phyloP scores from a whole-genome alignment of 345 rosid genomes.

The Limnanthes douglasii region DNA sequence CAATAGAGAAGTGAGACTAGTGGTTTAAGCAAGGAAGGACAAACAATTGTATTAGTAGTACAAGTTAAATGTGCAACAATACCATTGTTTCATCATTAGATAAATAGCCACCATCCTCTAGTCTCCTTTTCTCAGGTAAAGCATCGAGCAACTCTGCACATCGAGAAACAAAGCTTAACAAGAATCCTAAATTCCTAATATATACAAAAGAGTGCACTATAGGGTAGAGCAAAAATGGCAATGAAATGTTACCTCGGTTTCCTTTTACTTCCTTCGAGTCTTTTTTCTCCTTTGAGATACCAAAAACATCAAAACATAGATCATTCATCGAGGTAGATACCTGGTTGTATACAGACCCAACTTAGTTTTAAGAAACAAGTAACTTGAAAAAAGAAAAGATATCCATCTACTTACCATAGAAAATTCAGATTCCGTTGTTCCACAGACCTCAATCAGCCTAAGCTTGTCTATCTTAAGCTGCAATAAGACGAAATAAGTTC shows the following conservation, averaged over 20 bases:
- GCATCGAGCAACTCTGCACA: slow-evolving; percentile 38
- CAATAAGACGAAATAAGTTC: slow-evolving; percentile 3
- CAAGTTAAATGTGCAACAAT: slow-evolving; percentile 3
- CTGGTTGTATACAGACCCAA: slow-evolving; percentile 10
- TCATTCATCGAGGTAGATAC: slow-evolving; percentile 54
- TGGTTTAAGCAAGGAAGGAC: background rate
- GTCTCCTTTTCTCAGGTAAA: slow-evolving; percentile 57
- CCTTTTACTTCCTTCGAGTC: slow-evolving; percentile 46
- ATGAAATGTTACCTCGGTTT: slow-evolving; percentile 21
- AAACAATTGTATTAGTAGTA: too few species aligned
- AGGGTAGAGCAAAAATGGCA: background rate
- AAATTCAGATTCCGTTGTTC: slow-evolving; percentile 81
- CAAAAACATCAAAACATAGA: slow-evolving; percentile 46
- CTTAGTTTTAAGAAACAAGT: background rate
- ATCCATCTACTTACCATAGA: slow-evolving; percentile 50
- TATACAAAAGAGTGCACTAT: background rate
- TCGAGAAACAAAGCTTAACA: background rate
- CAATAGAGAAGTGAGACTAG: background rate
- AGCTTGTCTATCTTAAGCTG: slow-evolving; percentile 84
- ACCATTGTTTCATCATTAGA: slow-evolving; percentile 57
- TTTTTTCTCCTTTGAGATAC: slow-evolving; percentile 27
- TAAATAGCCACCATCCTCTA: slow-evolving; percentile 58
- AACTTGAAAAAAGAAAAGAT: background rate
- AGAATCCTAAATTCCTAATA: background rate
- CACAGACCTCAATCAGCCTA: slow-evolving; percentile 82